Evolutionary conservation across 1,284 basidiomycete species (phyloP), one percentile per base, ranked within the genome.

Genomic region (Cutaneotrichosporon sp.): DNA sequence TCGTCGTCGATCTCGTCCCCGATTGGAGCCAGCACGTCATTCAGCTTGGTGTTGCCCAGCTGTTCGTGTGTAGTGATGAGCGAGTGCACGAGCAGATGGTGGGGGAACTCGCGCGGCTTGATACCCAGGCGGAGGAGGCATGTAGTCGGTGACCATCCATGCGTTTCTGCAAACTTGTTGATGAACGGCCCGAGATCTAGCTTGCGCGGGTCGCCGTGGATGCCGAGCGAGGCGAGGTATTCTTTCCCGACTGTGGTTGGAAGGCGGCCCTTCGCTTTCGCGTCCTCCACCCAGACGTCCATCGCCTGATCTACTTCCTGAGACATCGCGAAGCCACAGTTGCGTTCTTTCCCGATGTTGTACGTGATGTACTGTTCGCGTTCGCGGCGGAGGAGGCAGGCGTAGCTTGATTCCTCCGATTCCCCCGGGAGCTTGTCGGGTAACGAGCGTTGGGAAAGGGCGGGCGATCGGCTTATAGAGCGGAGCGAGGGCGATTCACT

Each of bases 361-460:
- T 68, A 70, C 31, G 53, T 58, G 6, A 69, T 52, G 58, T 76
- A 76, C 50, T 73, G 64, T 18, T 70, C 66, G 7, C 72, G 61
- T 61, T 77, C 76, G 6, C 74, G 72, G 4, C 71, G 46, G 5
- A 77, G 69, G 5, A 69, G 38, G 10, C 71, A 74, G 30, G 70
- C 58, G 61, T 75, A 71, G 2, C 51, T 42, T 11, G 60, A 51
- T 21, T 30, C 46, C 5, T 51, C 51, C 8, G 47, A 52, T 13
- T 62, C 64, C 5, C 50, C 42, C 5, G 58, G 21, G 16, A 60
- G 38, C 2, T 26, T 6, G 26, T 31, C 49, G n/a, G 52, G 52
- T n/a, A 36, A 61, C 2, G 64, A 46, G 14, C 9, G 21, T 5
- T 49, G 50, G 14, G 66, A 49, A 2, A 58, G 57, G 1, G 61